Percentiles rank a stretch among this genome's conserved stretches.
Evolutionary conservation across 306 rosid species (phyloP).

Genomic region (Cicer judaicum): DNA sequence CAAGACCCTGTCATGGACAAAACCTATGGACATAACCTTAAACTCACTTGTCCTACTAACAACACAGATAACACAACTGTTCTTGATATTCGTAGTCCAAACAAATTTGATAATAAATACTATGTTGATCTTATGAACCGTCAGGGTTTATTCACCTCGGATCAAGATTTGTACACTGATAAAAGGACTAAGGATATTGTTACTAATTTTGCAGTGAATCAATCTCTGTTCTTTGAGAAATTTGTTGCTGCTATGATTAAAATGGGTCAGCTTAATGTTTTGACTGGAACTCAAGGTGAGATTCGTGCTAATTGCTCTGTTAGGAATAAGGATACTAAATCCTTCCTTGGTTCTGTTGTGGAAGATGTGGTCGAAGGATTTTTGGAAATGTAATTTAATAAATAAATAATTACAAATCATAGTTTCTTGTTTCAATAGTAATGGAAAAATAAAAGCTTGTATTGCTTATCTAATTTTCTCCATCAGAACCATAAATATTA

Average conservation of each 20-base stretch:
- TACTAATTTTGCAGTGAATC: constrained; percentile 57
- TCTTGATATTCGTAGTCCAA: constrained; percentile 59
- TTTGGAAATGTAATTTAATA: constrained; percentile 25
- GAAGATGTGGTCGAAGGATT: constrained; percentile 40
- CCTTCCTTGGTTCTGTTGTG: constrained; percentile 48
- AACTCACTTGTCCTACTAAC: constrained; percentile 37
- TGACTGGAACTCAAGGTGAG: constrained; percentile 66
- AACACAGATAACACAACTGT: constrained; percentile 48
- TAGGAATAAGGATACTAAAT: constrained; percentile 45
- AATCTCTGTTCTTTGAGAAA: constrained; percentile 58
- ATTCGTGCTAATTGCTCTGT: constrained; percentile 69
- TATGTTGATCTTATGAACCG: constrained; percentile 70
- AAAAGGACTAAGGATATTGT: constrained; percentile 59
- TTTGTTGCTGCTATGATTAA: constrained; percentile 67
- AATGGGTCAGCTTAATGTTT: constrained; percentile 72
- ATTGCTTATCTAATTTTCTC: no score
- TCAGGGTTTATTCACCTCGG: constrained; percentile 70
- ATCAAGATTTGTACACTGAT: constrained; percentile 63
- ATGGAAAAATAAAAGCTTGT: constrained; percentile 1
- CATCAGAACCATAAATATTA: no score
- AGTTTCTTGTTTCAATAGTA: neutral
- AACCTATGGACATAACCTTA: constrained; percentile 59
- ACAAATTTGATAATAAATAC: constrained; percentile 71
- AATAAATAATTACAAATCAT: neutral
- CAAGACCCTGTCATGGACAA: constrained; percentile 67